Evolutionary conservation across 1,284 basidiomycete species (phyloP), one percentile per base, ranked within the genome.

Genomic region (Heterobasidion occidentale): DNA sequence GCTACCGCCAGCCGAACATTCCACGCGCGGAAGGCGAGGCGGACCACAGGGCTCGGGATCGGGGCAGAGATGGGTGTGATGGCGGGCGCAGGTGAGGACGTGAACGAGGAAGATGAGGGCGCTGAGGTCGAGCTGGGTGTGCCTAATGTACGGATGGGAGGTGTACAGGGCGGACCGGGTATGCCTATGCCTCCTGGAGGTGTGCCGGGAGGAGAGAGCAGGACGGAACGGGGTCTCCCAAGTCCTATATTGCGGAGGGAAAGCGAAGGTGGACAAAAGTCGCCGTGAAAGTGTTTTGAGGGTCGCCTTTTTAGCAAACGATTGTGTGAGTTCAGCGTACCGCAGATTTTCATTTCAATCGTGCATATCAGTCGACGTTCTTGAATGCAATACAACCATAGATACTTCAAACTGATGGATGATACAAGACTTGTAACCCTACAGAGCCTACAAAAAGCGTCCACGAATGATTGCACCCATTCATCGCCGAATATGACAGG

Each of bases 1-100:
- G 90, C 90, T 9, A 94, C 93, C 0, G 92, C 93, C 12, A 92
- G 90, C 58, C 78, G 92, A 61, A 86, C 89, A 56, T 93, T 93
- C 77, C 86, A 94, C 62, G 90, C 90, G 1, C 83, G 88, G 46
- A 80, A 84, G 58, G 86, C 86, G 2, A 76, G 83, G 45, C 73
- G 84, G 56, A 74, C 69, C 9, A 68, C 69, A n/a, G 44, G 62
- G 17, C 53, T 61, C 7, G 67, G 62, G 0, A 36, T 72, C 11
- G 69, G 65, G 9, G 61, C 56, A 52, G 58, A 57, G 62, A 54
- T 42, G 38, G 54, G 59, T 57, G 56, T 17, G 46, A 27, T n/a
- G 58, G 61, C 80, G 56, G 84, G 85, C 57, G 80, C 81, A 53
- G 83, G 68, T 53, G 60, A 68, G 46, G 67, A 65, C 17, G 60